Percentiles rank a stretch among this genome's conserved stretches.
phyloP scores from a whole-genome alignment of 2,329 filamentous ascomycete genomes.

The Talaromyces sp. region DNA sequence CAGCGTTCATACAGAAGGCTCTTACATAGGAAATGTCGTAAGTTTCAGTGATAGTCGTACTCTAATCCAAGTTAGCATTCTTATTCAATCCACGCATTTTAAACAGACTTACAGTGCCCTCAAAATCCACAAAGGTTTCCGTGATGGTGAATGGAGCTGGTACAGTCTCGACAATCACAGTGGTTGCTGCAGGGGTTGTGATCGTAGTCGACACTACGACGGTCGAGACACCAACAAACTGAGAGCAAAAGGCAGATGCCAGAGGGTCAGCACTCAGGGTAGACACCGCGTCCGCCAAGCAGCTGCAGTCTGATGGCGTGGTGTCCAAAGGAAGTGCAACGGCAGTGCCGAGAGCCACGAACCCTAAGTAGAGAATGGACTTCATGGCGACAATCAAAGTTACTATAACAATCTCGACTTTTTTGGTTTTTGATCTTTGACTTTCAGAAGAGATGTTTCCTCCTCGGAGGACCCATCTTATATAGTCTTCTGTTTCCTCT shows the following conservation, averaged over 20 bases:
- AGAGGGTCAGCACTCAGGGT: constrained; percentile 4
- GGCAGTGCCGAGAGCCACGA: neutral
- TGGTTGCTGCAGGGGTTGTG: constrained; percentile 9
- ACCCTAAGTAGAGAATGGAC: neutral
- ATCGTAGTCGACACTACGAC: constrained; percentile 5
- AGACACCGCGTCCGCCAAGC: constrained; percentile 10
- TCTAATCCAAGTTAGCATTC: neutral
- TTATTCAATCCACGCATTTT: neutral
- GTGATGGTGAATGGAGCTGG: constrained; percentile 7
- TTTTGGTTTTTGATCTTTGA: neutral
- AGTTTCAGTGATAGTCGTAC: constrained; percentile 10
- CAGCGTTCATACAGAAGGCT: neutral
- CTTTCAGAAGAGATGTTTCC: neutral
- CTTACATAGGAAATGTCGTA: constrained; percentile 12
- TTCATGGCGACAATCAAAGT: neutral
- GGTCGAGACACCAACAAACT: constrained; percentile 4
- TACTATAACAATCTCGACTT: neutral
- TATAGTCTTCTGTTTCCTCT: neutral
- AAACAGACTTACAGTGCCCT: constrained; percentile 2
- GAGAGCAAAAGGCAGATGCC: constrained; percentile 6
- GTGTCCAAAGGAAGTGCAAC: neutral
- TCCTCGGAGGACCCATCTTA: neutral
- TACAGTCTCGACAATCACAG: neutral
- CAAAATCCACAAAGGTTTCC: neutral
- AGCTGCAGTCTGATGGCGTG: constrained; percentile 2